Percentiles rank a stretch among this genome's conserved stretches.
Conservation (phyloP, 805 yeast genomes). For the Barnettozyma sp. region DNA sequence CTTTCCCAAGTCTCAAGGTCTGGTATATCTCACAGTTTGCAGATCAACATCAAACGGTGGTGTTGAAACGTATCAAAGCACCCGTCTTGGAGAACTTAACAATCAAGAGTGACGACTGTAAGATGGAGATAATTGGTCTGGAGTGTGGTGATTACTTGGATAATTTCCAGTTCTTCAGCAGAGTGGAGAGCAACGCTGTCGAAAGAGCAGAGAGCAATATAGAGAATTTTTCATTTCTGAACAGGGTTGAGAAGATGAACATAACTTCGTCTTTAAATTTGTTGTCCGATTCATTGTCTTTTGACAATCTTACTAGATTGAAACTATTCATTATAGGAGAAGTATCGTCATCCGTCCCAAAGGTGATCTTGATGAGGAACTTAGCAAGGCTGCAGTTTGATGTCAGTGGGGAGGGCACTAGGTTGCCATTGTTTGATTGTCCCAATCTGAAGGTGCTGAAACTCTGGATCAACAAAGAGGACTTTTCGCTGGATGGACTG, state of each 20-base stretch:
- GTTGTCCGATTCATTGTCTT: not conserved
- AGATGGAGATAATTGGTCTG: not conserved
- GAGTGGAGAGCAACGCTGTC: not conserved
- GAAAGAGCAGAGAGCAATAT: not conserved
- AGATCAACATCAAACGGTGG: not conserved
- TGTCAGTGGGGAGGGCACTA: no score
- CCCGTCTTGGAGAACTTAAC: not conserved
- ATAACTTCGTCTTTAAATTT: not conserved
- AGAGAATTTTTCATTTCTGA: no score
- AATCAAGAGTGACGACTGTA: not conserved
- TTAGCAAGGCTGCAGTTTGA: no score
- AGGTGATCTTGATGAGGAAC: no score
- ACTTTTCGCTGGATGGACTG: not conserved
- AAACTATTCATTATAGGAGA: no score
- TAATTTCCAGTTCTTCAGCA: not conserved
- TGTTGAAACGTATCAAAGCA: not conserved
- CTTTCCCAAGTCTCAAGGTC: not conserved
- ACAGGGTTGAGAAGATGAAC: not conserved
- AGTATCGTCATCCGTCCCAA: no score
- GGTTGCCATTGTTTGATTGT: not conserved
- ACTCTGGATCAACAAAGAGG: not conserved
- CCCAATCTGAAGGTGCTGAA: not conserved
- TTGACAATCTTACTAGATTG: not conserved
- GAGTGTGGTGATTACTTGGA: not conserved
- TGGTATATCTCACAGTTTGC: not conserved